Conservation (phyloP, 1,139 yeast genomes). For the Hansenula lynferdii region DNA sequence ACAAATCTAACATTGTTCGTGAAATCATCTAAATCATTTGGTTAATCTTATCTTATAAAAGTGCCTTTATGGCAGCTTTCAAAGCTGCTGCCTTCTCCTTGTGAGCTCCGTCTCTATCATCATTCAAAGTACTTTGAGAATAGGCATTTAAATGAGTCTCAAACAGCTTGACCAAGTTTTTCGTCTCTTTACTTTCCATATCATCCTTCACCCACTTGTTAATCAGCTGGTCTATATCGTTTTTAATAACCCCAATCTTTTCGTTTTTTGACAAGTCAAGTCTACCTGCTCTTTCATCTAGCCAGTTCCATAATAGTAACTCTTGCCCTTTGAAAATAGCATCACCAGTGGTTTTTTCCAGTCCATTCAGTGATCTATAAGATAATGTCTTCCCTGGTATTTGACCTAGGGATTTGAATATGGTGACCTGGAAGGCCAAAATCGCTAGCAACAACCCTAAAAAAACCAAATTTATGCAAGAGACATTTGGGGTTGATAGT, state of each 20-base stretch:
- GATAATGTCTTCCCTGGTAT: constrained; percentile 3
- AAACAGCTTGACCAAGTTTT: constrained; percentile 9
- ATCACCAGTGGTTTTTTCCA: constrained; percentile 7
- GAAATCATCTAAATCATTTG: no score
- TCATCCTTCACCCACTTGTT: constrained; percentile 16
- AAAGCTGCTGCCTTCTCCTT: constrained; percentile 10
- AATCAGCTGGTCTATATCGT: constrained; percentile 18
- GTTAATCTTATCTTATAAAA: constrained; percentile 5
- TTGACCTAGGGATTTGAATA: constrained; percentile 3
- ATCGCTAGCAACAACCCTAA: constrained; percentile 3
- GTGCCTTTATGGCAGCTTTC: constrained; percentile 14
- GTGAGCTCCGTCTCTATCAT: constrained; percentile 2
- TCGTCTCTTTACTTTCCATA: constrained; percentile 11
- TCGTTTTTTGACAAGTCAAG: constrained; percentile 9
- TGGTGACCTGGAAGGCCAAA: constrained; percentile 9
- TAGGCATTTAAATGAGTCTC: constrained; percentile 16
- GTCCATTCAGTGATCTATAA: neutral
- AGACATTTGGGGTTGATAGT: neutral
- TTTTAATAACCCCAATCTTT: constrained; percentile 10
- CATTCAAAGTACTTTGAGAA: constrained; percentile 2
- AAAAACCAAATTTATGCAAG: neutral
- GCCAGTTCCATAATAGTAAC: constrained; percentile 21
- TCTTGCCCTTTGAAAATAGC: constrained; percentile 18
- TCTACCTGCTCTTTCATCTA: constrained; percentile 19
- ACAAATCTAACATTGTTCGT: no score